A percentile compares a stretch with the other conserved stretches of the same genome.
Conservation (phyloP, 345 rosid genomes). For the Arabidopsis suecica region DNA sequence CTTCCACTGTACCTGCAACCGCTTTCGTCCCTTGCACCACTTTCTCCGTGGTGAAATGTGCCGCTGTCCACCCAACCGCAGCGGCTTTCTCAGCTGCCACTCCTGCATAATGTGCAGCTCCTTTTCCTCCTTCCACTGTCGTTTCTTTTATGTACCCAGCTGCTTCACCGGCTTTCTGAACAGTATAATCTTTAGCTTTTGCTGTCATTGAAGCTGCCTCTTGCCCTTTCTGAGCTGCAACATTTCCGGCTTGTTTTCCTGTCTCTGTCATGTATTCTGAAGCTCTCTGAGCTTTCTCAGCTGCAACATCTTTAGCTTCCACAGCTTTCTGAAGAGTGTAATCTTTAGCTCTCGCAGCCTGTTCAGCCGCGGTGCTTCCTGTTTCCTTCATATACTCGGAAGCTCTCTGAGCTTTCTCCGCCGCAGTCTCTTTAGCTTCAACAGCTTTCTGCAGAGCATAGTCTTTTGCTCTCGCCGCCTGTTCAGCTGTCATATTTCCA, state of each 20-base stretch:
- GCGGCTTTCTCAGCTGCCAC: conserved; percentile 64
- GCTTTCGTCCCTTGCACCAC: conserved; percentile 66
- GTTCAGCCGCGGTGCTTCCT: conserved; percentile 38
- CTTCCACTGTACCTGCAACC: conserved; percentile 56
- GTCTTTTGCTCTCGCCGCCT: conserved; percentile 6
- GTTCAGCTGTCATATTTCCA: background rate
- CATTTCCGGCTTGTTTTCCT: conserved; percentile 42
- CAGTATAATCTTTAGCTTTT: conserved; percentile 42
- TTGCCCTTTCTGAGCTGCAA: conserved; percentile 43
- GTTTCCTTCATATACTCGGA: conserved; percentile 34
- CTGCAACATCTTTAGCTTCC: conserved; percentile 45
- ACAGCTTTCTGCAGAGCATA: conserved; percentile 1
- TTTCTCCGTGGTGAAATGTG: conserved; percentile 65
- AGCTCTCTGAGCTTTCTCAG: conserved; percentile 48
- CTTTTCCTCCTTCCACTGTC: conserved; percentile 60
- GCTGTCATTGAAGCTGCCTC: conserved; percentile 39
- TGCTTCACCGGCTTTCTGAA: conserved; percentile 42
- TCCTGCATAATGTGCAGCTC: conserved; percentile 56
- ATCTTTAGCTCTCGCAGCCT: conserved; percentile 48
- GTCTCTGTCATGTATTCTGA: conserved; percentile 45
- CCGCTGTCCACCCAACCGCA: conserved; percentile 72
- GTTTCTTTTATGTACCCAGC: conserved; percentile 51
- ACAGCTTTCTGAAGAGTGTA: conserved; percentile 44
- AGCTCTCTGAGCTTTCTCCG: conserved; percentile 45
- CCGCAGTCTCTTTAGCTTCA: conserved; percentile 49